These are phyloP conservation scores for Neonectria sp. DNA, from an alignment of 2,329 filamentous ascomycete genomes.

Conservation along the genomic window DNA sequence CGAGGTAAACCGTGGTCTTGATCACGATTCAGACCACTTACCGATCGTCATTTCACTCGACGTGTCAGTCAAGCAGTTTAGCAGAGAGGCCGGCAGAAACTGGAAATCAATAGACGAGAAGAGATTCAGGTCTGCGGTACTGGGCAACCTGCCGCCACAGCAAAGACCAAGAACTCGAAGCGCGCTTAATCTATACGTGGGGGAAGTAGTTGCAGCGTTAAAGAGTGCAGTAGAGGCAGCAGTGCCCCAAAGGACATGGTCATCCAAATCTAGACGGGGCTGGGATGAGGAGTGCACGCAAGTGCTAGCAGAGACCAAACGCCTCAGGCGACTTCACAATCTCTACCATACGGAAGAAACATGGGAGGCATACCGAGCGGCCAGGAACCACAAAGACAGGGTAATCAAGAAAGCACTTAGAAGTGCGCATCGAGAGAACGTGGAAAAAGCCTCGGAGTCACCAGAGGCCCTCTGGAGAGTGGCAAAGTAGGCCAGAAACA, in stretches of 20 bases:
- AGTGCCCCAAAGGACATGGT: not conserved
- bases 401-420: not conserved
- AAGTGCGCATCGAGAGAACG: not conserved
- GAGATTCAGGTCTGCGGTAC: not conserved
- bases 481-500: slow-evolving; percentile 17
- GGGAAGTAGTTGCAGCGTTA: not conserved
- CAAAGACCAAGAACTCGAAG: not conserved
- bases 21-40: not conserved
- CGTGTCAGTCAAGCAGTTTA: not conserved
- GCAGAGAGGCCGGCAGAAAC: not conserved
- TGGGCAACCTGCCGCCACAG: not conserved
- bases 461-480: slow-evolving; percentile 8
- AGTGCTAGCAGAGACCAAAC: not conserved
- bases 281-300: not conserved
- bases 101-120: not conserved
- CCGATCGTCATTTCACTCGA: not conserved
- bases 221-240: not conserved
- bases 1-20: not conserved
- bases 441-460: slow-evolving; percentile 6
- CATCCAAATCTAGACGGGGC: not conserved
- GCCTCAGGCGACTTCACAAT: not conserved
- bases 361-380: not conserved
- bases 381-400: not conserved
- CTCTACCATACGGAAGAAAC: not conserved
- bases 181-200: not conserved